These are phyloP conservation scores for Sordariomycetes sp. DNA, from an alignment of 2,329 filamentous ascomycete species.

Conservation along the genomic window DNA sequence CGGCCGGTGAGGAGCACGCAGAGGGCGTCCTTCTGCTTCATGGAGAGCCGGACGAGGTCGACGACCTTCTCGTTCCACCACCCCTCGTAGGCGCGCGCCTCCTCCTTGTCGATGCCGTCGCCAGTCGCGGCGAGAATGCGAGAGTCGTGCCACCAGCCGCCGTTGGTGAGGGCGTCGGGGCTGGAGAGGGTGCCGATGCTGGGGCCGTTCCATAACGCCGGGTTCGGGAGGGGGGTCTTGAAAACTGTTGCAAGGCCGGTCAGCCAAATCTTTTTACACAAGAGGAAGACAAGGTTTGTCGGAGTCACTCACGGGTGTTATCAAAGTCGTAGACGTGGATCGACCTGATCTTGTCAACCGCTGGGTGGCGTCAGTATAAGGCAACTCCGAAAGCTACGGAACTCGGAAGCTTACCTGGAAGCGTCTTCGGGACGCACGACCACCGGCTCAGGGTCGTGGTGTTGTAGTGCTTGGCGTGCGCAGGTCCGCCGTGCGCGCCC, in stretches of 20 bases:
- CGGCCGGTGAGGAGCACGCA: constrained; percentile 82
- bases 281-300: neutral
- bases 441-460: constrained; percentile 69
- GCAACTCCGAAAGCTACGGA: neutral
- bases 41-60: constrained; percentile 67
- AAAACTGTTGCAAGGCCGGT: constrained; percentile 50
- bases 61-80: constrained; percentile 95
- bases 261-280: neutral
- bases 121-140: constrained; percentile 79
- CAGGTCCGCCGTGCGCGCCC: constrained; percentile 20
- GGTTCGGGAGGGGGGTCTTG: constrained; percentile 79
- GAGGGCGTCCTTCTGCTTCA: constrained; percentile 71
- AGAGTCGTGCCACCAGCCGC: constrained; percentile 95
- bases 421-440: constrained; percentile 62
- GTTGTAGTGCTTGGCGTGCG: constrained; percentile 27
- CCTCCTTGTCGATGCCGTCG: constrained; percentile 68
- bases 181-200: constrained; percentile 67
- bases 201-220: constrained; percentile 67
- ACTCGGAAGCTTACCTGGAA: constrained; percentile 41
- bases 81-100: constrained; percentile 71
- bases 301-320: constrained; percentile 61
- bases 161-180: constrained; percentile 64
- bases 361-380: constrained; percentile 17
- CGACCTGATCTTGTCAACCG: constrained; percentile 55
- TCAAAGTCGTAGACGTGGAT: constrained; percentile 98